Percentiles rank a stretch among this genome's conserved stretches.
phyloP scores from a whole-genome alignment of 1,284 basidiomycete genomes.

The Salmacisia buchloeana region DNA sequence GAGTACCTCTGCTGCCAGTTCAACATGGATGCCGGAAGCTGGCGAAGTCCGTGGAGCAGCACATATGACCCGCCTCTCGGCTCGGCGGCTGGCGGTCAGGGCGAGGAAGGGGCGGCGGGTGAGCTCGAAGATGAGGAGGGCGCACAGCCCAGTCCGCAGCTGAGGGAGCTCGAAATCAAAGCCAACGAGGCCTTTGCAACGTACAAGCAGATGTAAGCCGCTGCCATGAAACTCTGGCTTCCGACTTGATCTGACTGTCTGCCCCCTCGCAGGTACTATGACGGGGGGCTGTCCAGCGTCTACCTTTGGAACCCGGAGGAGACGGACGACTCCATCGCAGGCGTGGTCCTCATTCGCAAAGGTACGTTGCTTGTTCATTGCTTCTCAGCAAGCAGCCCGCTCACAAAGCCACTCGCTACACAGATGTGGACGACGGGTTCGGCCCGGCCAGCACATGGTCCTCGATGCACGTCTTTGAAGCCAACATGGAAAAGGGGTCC shows the following conservation, averaged over 20 bases:
- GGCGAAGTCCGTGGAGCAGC: constrained; percentile 95
- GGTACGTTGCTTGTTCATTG: background rate
- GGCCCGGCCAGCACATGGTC: constrained; percentile 74
- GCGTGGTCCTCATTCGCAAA: constrained; percentile 79
- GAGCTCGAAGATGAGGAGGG: constrained; percentile 59
- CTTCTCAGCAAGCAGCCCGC: background rate
- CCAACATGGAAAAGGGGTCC: constrained; percentile 71
- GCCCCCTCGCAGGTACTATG: constrained; percentile 70
- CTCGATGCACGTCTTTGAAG: constrained; percentile 96
- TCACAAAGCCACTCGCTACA: background rate
- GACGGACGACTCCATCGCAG: constrained; percentile 70
- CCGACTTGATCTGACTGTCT: background rate
- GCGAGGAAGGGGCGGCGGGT: background rate
- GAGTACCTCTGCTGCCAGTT: constrained; percentile 97
- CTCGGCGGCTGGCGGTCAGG: constrained; percentile 18
- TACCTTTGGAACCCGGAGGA: constrained; percentile 98
- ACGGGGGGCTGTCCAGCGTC: constrained; percentile 92
- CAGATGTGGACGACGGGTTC: constrained; percentile 23
- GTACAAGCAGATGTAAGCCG: constrained; percentile 74
- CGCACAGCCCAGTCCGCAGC: constrained; percentile 71
- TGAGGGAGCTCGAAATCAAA: constrained; percentile 83
- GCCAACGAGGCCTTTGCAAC: constrained; percentile 96
- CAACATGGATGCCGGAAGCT: constrained; percentile 91
- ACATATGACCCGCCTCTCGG: constrained; percentile 76
- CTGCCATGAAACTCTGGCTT: background rate